phyloP scores from a whole-genome alignment of 106 monocot species.

The Dendrobium huoshanense region DNA sequence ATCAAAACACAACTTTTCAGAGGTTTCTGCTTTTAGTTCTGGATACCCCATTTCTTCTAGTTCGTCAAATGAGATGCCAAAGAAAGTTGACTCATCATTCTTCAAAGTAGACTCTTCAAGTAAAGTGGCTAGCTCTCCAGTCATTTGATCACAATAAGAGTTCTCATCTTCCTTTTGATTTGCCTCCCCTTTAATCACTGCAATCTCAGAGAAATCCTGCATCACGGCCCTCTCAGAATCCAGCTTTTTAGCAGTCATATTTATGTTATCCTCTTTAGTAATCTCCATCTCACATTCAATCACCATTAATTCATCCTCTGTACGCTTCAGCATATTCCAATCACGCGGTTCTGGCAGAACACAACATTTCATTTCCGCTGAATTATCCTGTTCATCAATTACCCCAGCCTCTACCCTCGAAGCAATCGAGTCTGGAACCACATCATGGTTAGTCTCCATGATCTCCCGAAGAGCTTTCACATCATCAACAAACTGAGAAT shows the following conservation, averaged over 20 bases:
- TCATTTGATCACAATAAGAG: not conserved
- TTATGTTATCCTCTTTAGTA: slow-evolving; percentile 3
- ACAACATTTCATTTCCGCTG: slow-evolving; percentile 4
- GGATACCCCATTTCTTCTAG: slow-evolving; percentile 20
- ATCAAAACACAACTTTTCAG: slow-evolving; percentile 10
- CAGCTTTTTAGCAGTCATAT: not conserved
- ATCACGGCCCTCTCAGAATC: slow-evolving; percentile 6
- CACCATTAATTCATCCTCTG: slow-evolving; percentile 38
- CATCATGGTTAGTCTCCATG: not conserved
- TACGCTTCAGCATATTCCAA: slow-evolving; percentile 12
- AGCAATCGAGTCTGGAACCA: slow-evolving; percentile 9
- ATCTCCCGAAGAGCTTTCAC: slow-evolving; percentile 33
- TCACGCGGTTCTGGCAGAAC: slow-evolving; percentile 7
- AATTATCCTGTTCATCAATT: slow-evolving; percentile 8
- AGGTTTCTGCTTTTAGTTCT: slow-evolving; percentile 7
- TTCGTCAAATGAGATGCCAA: slow-evolving; percentile 29
- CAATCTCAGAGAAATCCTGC: not conserved
- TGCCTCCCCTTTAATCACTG: not conserved
- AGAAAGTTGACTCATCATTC: slow-evolving; percentile 28
- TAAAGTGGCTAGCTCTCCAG: not conserved
- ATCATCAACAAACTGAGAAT: slow-evolving; percentile 35
- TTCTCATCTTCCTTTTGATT: slow-evolving; percentile 2
- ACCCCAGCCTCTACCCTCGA: slow-evolving; percentile 17
- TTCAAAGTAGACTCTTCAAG: slow-evolving; percentile 12
- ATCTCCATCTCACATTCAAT: slow-evolving; percentile 60